These are phyloP conservation scores for Pholiota adiposa DNA, from an alignment of 1,284 basidiomycete species.

Conservation along the genomic window DNA sequence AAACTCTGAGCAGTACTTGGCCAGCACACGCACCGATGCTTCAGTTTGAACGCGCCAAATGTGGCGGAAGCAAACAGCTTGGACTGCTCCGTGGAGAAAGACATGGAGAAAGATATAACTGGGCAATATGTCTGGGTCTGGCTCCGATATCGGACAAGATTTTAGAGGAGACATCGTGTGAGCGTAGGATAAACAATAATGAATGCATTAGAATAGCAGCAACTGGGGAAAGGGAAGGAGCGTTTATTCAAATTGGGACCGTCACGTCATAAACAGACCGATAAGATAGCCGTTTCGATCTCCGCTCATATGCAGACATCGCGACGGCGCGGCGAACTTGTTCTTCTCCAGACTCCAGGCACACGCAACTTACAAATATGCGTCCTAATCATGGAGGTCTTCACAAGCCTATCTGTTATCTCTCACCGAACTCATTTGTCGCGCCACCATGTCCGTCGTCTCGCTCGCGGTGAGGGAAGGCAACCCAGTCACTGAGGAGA, in stretches of 20 bases:
- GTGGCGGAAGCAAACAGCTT: slow-evolving; percentile 16
- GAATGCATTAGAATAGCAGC: no score
- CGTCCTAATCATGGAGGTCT: neutral
- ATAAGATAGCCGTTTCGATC: no score
- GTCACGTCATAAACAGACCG: no score
- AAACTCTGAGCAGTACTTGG: no score
- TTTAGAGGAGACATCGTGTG: neutral
- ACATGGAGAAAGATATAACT: neutral
- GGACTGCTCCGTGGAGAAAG: neutral
- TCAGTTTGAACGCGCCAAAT: slow-evolving; percentile 13
- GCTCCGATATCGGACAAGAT: neutral
- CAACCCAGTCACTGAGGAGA: slow-evolving; percentile 25
- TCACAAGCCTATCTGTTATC: neutral
- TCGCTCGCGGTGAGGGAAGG: slow-evolving; percentile 24
- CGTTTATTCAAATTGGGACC: no score
- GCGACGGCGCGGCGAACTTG: no score
- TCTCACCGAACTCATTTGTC: neutral
- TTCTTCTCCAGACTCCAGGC: neutral
- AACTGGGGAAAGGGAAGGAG: no score
- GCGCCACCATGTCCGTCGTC: slow-evolving; percentile 22
- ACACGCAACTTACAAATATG: slow-evolving; percentile 1
- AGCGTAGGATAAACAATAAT: neutral
- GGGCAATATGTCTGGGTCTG: neutral
- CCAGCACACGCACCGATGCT: slow-evolving; percentile 13
- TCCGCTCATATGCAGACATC: no score